A percentile compares a stretch with the other conserved stretches of the same genome.
phyloP scores from a whole-genome alignment of 345 rosid genomes.

The Eucalyptus grandis region DNA sequence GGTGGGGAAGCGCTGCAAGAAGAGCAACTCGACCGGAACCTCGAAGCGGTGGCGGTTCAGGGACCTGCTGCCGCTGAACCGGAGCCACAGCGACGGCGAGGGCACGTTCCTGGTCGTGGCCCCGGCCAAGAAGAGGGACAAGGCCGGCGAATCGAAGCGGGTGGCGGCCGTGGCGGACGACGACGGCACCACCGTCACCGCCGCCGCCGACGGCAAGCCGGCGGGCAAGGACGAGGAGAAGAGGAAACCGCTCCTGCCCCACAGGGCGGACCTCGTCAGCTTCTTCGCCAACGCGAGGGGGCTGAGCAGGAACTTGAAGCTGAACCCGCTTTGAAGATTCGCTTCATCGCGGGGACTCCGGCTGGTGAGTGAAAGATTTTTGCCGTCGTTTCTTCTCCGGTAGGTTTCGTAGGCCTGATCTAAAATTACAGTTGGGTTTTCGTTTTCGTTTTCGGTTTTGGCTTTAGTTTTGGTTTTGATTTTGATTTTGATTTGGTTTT shows the following conservation, averaged over 20 bases:
- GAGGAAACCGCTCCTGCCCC: conserved; percentile 37
- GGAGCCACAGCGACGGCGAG: conserved; percentile 64
- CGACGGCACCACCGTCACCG: background rate
- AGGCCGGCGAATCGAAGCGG: background rate
- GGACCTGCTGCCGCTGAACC: conserved; percentile 17
- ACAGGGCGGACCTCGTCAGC: conserved; percentile 38
- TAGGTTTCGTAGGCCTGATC: background rate
- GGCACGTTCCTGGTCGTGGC: conserved; percentile 31
- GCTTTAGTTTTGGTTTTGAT: background rate
- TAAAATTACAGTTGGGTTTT: background rate
- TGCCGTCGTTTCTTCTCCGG: background rate
- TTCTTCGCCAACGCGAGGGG: conserved; percentile 36
- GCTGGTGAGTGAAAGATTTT: background rate
- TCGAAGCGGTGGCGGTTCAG: conserved; percentile 43
- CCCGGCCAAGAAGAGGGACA: conserved; percentile 2
- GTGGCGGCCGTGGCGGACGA: background rate
- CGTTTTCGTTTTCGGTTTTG: background rate
- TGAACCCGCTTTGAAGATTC: conserved; percentile 29
- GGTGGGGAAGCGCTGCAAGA: conserved; percentile 32
- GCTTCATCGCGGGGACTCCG: background rate
- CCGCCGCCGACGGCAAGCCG: background rate
- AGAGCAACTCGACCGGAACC: conserved; percentile 70
- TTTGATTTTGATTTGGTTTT: background rate
- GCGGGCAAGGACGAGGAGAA: conserved; percentile 14
- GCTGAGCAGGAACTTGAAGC: conserved; percentile 26